Conservation (phyloP, 768 basidiomycete species). For the Hygrophoropsis aurantiaca region DNA sequence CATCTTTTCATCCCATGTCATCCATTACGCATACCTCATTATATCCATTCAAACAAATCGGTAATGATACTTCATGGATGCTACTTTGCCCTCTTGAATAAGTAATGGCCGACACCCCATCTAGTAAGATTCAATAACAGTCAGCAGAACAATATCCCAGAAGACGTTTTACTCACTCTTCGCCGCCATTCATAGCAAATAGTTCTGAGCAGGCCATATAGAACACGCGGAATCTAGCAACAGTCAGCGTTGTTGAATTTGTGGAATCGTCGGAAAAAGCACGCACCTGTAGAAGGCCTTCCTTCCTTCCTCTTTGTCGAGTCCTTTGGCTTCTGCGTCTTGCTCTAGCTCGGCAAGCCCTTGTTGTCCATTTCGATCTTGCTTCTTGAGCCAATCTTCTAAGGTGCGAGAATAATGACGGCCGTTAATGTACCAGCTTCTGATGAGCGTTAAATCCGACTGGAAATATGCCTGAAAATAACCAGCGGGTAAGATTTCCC, state of each 20-base stretch:
- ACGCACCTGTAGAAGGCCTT: constrained; percentile 56
- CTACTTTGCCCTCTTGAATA: constrained; percentile 43
- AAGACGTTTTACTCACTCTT: constrained; percentile 49
- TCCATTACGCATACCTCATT: background rate
- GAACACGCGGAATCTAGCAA: constrained; percentile 61
- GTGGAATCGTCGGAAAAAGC: background rate
- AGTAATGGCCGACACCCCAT: constrained; percentile 59
- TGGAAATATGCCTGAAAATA: constrained; percentile 59
- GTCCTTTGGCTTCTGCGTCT: constrained; percentile 46
- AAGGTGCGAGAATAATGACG: constrained; percentile 62
- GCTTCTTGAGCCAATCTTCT: constrained; percentile 63
- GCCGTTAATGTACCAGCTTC: constrained; percentile 64
- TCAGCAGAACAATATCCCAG: constrained; percentile 8
- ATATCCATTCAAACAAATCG: too few relatives aligned
- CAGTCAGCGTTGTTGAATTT: background rate
- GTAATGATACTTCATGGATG: too few relatives aligned
- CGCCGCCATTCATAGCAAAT: constrained; percentile 58
- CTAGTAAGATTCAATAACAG: constrained; percentile 33
- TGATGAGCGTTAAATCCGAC: constrained; percentile 53
- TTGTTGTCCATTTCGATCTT: constrained; percentile 52
- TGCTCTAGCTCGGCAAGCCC: constrained; percentile 49
- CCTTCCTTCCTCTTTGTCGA: constrained; percentile 47
- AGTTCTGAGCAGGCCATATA: constrained; percentile 72
- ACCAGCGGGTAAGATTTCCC: too few relatives aligned
- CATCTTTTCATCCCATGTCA: background rate